Base-by-base conservation (phyloP, 257 asterid genomes). In the Solanum stenotomum region DNA sequence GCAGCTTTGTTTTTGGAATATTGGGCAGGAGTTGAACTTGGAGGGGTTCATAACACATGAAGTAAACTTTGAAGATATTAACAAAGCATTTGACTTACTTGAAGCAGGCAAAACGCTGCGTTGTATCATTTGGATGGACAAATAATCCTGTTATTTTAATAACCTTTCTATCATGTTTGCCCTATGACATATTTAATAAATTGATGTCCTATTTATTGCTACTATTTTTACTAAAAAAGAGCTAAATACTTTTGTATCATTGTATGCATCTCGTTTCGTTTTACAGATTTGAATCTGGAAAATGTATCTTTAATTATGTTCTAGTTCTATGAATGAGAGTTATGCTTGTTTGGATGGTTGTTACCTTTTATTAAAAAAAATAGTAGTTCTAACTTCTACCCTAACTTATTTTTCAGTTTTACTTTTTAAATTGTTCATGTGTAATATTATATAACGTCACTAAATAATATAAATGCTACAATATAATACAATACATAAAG, bases 101-200 rank as follows among this genome's bases (percentile, higher is more conserved):
- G 77, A 33, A 10, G 87, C 87, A 23, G 90, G 91, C 68, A 91
- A 88, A 78, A 82, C 91, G 79, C 82, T 92, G 4, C 91, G 93
- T 71, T 91, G 93, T 90, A 89, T 91, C 87, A 88, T 92, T 31
- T 89, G 94, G 93, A 88, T 92, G 92, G 87, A 87, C 33, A 84
- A 76, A 33, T 87, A 87, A 82, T 27, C 37, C 2, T 14, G 37
- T 12, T 52, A 52, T 5, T 68, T 68, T 68, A 16, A 40, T 40
- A 9, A 68, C 15, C 9, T 27, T 68, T 27, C 10, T 27, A 12
- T 68, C 33, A 4, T 10, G 72, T 65, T 65, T 65, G 72, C 15
- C 7, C 71, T 63, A 3, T 63, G 31, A 0, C 8, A 65, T 65
- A n/a, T 10, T n/a, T 23, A 65, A n/a, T 23, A 23, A 22, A 22